A percentile compares a stretch with the other conserved stretches of the same genome.
These are phyloP conservation scores for Wickerhamomyces kurtzmanii DNA, from an alignment of 805 yeast species.

Conservation along the genomic window DNA sequence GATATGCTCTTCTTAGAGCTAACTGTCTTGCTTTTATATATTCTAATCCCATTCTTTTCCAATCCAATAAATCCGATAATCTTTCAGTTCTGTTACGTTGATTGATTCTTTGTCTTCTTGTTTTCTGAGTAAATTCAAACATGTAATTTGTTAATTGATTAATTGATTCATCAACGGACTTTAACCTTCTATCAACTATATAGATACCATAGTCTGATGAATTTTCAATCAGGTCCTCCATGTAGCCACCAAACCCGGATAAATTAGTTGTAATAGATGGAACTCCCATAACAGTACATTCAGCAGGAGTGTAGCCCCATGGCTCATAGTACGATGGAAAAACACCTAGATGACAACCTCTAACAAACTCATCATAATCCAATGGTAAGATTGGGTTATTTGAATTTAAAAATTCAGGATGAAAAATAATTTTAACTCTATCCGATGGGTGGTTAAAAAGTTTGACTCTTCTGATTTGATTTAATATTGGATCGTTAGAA, in stretches of 20 bases:
- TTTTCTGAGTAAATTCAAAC: slow-evolving; percentile 81
- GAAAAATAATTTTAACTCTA: slow-evolving; percentile 91
- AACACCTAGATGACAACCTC: slow-evolving; percentile 97
- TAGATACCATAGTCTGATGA: slow-evolving; percentile 95
- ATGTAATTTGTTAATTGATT: slow-evolving; percentile 82
- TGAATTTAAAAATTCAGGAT: slow-evolving; percentile 92
- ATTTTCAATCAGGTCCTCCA: slow-evolving; percentile 95
- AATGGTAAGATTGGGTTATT: slow-evolving; percentile 88
- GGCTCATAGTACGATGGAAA: slow-evolving; percentile 99
- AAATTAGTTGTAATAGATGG: slow-evolving; percentile 94
- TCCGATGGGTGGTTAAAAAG: slow-evolving; percentile 85
- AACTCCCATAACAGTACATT: slow-evolving; percentile 98
- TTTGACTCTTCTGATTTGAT: slow-evolving; percentile 85
- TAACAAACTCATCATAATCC: slow-evolving; percentile 94
- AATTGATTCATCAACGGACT: slow-evolving; percentile 87
- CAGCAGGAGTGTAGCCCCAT: slow-evolving; percentile 99
- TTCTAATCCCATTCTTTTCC: slow-evolving; percentile 98
- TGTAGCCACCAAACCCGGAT: slow-evolving; percentile 96
- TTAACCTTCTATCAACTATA: slow-evolving; percentile 89
- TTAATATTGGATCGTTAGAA: slow-evolving; percentile 80
- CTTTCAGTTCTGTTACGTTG: slow-evolving; percentile 97
- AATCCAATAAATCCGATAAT: slow-evolving; percentile 83
- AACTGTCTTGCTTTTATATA: slow-evolving; percentile 90
- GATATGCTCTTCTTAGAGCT: slow-evolving; percentile 89
- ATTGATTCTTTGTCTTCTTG: slow-evolving; percentile 94